Conservation (phyloP, 2,329 filamentous ascomycete genomes). For the Xylariaceae sp. region DNA sequence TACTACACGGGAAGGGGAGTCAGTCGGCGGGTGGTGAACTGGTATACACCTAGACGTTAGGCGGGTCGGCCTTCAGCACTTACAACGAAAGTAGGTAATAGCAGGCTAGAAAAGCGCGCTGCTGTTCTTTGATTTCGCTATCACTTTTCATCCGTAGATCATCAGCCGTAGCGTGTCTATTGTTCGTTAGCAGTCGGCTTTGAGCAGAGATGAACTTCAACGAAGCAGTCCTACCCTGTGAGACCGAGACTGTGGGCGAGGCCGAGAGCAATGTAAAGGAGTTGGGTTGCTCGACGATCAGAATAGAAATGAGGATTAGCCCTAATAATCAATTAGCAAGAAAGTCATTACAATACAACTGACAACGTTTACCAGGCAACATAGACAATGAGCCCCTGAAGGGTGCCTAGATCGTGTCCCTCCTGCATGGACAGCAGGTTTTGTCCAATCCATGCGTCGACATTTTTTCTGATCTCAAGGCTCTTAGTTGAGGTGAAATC, state of each 20-base stretch:
- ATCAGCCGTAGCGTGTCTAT: slow-evolving; percentile 14
- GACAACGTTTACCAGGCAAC: slow-evolving; percentile 41
- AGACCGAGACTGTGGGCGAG: slow-evolving; percentile 40
- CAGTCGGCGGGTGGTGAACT: not conserved
- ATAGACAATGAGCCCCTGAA: slow-evolving; percentile 43
- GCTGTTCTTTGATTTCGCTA: slow-evolving; percentile 34
- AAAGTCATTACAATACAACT: no score
- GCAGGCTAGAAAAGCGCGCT: slow-evolving; percentile 36
- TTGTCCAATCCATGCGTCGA: slow-evolving; percentile 39
- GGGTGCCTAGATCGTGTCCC: slow-evolving; percentile 38
- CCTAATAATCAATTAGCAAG: slow-evolving; percentile 25
- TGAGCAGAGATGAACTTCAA: slow-evolving; percentile 11
- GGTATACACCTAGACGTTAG: not conserved
- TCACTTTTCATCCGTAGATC: slow-evolving; percentile 19
- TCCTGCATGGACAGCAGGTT: slow-evolving; percentile 37
- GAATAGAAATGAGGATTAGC: slow-evolving; percentile 33
- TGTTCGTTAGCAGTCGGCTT: slow-evolving; percentile 11
- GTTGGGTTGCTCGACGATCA: slow-evolving; percentile 34
- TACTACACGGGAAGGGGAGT: slow-evolving; percentile 20
- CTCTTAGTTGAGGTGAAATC: slow-evolving; percentile 32
- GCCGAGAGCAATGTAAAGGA: slow-evolving; percentile 39
- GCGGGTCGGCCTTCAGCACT: slow-evolving; percentile 9
- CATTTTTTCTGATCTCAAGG: slow-evolving; percentile 38
- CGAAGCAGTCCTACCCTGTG: slow-evolving; percentile 22
- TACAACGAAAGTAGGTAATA: slow-evolving; percentile 39